Evolutionary conservation across 805 yeast species (phyloP), one percentile per base, ranked within the genome.

Genomic region (Kluyveromyces lactis): DNA sequence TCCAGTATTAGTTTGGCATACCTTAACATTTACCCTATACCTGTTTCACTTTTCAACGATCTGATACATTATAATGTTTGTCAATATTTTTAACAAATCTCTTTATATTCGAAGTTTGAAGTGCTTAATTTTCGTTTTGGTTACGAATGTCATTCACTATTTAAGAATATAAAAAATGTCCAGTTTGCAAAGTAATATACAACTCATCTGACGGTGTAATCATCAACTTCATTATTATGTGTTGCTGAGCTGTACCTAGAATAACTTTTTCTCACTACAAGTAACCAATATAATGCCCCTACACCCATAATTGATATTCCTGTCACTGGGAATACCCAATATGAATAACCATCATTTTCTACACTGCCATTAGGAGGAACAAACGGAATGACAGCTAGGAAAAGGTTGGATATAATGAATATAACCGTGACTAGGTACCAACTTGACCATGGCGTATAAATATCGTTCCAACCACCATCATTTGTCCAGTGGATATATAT

Each of bases 271-370:
- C 26, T 38, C 3, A 38, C 24, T 15, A 33, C 36, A 10, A 38
- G 12, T 12, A 26, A 13, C 71, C 71, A 67, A 42, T 66, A 67
- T 0, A 64, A 45, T 0, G 57, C 73, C 4, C 81, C 80, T 11
- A 62, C 31, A 0, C 58, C 38, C 27, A 74, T 49, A 4, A 72
- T 71, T 2, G 68, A 55, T 2, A 74, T 59, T 0, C 81, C 78
- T 12, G 76, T 71, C 4, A 68, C 62, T 0, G 81, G 80, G 49
- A 74, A 73, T n/a, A 75, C 69, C 66, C 71, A 77, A 48, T 72
- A 77, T 1, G 81, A 79, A 38, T 74, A 65, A 6, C 51, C 49
- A 26, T 50, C 49, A 1, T 49, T 52, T 18, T 58, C 59, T 1
- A 49, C 42, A 2, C 50, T 48, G 1, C 45, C 43, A 2, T 76